Conservation (phyloP, 2,329 filamentous ascomycete genomes). For the Claviceps pazoutovae region DNA sequence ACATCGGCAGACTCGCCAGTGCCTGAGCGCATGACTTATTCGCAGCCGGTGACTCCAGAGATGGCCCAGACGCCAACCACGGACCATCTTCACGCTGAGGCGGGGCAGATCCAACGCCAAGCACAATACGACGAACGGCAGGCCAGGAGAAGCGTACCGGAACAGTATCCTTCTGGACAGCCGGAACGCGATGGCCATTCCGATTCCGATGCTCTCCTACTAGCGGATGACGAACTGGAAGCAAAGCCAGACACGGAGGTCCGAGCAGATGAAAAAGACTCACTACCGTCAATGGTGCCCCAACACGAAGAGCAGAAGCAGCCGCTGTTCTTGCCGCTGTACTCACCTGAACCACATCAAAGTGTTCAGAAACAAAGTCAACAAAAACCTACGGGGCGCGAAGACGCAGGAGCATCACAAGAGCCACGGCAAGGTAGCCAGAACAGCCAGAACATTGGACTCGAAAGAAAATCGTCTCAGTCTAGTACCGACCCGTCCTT, state of each 20-base stretch:
- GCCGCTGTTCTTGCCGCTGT: not conserved
- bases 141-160: constrained; percentile 37
- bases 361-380: not conserved
- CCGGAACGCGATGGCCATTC: constrained; percentile 23
- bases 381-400: not conserved
- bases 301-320: not conserved
- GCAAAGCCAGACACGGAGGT: constrained; percentile 13
- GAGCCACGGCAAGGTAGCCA: not conserved
- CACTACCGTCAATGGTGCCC: constrained; percentile 5
- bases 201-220: not conserved
- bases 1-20: constrained; percentile 21
- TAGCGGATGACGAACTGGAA: constrained; percentile 7
- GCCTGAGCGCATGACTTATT: constrained; percentile 13
- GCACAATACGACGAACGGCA: constrained; percentile 37
- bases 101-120: constrained; percentile 33
- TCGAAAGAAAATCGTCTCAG: not conserved
- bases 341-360: not conserved
- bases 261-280: constrained; percentile 17
- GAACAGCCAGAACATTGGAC: not conserved
- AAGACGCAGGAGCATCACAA: not conserved
- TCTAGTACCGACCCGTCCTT: constrained; percentile 22
- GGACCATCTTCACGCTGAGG: constrained; percentile 39
- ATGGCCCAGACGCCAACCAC: constrained; percentile 30
- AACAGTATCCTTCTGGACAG: constrained; percentile 33
- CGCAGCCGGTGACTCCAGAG: constrained; percentile 22